phyloP scores from a whole-genome alignment of 306 rosid species.

The Calophaca sinica region DNA sequence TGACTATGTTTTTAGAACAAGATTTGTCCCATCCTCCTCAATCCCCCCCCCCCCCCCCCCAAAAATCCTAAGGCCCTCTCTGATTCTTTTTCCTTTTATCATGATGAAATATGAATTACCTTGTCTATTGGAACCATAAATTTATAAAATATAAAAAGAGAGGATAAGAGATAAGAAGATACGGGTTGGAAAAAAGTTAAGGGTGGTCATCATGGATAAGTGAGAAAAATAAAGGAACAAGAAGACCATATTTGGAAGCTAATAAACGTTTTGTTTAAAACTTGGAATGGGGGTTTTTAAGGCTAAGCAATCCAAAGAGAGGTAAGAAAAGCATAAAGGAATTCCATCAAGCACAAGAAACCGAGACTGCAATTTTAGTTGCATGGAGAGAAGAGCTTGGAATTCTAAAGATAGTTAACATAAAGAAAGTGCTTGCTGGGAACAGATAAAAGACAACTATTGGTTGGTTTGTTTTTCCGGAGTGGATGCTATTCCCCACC shows the following conservation, averaged over 20 bases:
- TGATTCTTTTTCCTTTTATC: background rate
- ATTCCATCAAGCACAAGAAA: slow-evolving; percentile 73
- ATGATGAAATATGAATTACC: slow-evolving; percentile 15
- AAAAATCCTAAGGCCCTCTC: background rate
- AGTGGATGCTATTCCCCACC: slow-evolving; percentile 55
- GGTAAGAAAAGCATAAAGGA: slow-evolving; percentile 68
- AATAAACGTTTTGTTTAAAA: slow-evolving; percentile 35
- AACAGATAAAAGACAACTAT: slow-evolving; percentile 54
- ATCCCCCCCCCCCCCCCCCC: background rate
- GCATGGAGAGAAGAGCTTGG: slow-evolving; percentile 73
- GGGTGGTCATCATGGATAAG: slow-evolving; percentile 54
- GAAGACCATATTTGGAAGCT: slow-evolving; percentile 46
- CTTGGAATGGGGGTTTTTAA: slow-evolving; percentile 35
- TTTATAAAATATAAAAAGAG: slow-evolving; percentile 15
- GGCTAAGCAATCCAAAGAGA: slow-evolving; percentile 58
- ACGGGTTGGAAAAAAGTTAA: slow-evolving; percentile 1
- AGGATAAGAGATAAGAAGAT: background rate
- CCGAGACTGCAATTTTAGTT: slow-evolving; percentile 52
- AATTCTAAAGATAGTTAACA: slow-evolving; percentile 67
- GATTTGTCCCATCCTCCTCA: slow-evolving; percentile 41
- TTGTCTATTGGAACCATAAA: slow-evolving; percentile 32
- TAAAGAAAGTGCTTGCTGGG: slow-evolving; percentile 50
- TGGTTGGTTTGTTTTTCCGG: slow-evolving; percentile 40
- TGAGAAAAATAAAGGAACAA: slow-evolving; percentile 50
- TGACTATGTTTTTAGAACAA: slow-evolving; percentile 45